These are phyloP conservation scores for Bolboschoenus planiculmis DNA, from an alignment of 176 grass and related monocot species.

Conservation along the genomic window DNA sequence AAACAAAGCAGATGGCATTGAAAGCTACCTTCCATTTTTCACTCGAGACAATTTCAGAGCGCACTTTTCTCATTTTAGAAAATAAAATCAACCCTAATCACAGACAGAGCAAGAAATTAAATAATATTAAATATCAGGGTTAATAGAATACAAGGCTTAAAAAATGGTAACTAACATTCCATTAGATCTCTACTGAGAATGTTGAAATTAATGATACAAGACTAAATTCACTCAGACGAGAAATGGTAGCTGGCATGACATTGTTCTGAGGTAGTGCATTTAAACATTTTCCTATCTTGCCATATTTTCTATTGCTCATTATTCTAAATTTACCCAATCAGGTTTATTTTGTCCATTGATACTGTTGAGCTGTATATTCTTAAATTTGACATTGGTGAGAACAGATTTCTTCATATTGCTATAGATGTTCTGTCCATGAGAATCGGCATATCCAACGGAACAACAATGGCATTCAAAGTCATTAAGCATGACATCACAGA, in stretches of 20 bases:
- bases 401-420: not conserved
- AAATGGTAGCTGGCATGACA: not conserved
- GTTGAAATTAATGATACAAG: not conserved
- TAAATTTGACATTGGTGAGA: not conserved
- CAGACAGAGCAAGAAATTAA: not conserved
- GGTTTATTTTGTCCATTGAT: not conserved
- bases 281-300: not conserved
- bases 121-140: not conserved
- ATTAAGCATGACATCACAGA: not conserved
- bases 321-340: not conserved
- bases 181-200: not conserved
- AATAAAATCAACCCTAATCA: conserved; percentile 75
- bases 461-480: not conserved
- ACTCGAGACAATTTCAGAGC: conserved; percentile 86
- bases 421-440: not conserved
- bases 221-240: not conserved
- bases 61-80: conserved; percentile 93
- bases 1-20: conserved; percentile 19
- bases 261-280: not conserved
- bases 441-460: not conserved
- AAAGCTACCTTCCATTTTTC: conserved; percentile 92
- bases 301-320: not conserved
- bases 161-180: not conserved
- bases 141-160: not conserved
- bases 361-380: not conserved